Evolutionary conservation across 2,329 filamentous ascomycete genomes (phyloP).

Genomic region (Cladophialophora bantiana): DNA sequence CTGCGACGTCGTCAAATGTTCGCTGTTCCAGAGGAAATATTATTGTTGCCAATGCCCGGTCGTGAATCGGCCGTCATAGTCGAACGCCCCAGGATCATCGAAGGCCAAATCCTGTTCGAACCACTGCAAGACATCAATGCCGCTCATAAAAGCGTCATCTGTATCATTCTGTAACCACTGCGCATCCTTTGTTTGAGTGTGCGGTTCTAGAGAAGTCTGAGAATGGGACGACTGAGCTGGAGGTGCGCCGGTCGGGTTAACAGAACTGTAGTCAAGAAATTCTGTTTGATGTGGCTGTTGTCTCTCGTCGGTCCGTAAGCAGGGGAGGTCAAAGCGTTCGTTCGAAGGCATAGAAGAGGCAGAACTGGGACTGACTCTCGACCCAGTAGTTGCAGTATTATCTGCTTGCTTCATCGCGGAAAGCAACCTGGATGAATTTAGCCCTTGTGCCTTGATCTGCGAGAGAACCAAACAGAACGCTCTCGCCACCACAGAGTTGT

Average conservation of each 20-base stretch:
- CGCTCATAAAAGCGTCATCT: conserved; percentile 26
- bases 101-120: conserved; percentile 33
- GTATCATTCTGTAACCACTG: conserved; percentile 16
- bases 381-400: neutral
- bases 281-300: neutral
- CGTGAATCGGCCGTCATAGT: conserved; percentile 10
- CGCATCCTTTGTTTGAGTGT: neutral
- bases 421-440: conserved; percentile 21
- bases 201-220: neutral
- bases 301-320: neutral
- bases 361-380: neutral
- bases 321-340: conserved; percentile 2
- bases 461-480: conserved; percentile 30
- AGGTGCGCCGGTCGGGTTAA: neutral
- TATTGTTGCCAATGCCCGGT: conserved; percentile 6
- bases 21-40: neutral
- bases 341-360: neutral
- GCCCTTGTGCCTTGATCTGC: conserved; percentile 30
- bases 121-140: conserved; percentile 32
- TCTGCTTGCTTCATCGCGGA: neutral
- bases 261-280: neutral
- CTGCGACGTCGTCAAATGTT: neutral
- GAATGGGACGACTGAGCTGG: neutral
- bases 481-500: conserved; percentile 25
- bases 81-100: conserved; percentile 17